phyloP scores from a whole-genome alignment of 139 green algal species.

The Coelastrella sp. region DNA sequence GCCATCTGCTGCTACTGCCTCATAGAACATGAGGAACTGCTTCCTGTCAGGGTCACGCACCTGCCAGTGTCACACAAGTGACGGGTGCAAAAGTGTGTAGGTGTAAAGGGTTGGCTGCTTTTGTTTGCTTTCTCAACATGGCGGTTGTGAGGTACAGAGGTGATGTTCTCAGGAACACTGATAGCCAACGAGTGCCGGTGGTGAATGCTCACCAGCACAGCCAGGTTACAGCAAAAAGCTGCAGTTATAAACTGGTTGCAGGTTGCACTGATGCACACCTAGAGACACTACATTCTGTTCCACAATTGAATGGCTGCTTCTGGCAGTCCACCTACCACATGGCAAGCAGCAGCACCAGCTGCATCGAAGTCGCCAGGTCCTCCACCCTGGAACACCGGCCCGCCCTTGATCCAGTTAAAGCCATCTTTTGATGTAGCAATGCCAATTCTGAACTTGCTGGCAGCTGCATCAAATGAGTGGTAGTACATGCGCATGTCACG shows the following conservation, averaged over 20 bases:
- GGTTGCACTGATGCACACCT: too few relatives aligned
- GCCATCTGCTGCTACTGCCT: slow-evolving; percentile 79
- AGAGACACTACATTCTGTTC: too few relatives aligned
- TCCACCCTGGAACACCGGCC: slow-evolving; percentile 64
- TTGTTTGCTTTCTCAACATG: too few relatives aligned
- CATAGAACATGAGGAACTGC: slow-evolving; percentile 94
- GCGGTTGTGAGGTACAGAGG: too few relatives aligned
- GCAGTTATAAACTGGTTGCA: too few relatives aligned
- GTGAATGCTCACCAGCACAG: too few relatives aligned
- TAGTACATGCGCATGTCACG: slow-evolving; percentile 94
- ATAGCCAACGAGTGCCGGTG: too few relatives aligned
- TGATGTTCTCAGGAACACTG: too few relatives aligned
- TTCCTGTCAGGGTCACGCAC: slow-evolving; percentile 77
- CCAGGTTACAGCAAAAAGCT: too few relatives aligned
- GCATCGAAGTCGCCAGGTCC: slow-evolving; percentile 66
- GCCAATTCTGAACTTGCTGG: slow-evolving; percentile 66
- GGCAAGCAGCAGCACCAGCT: slow-evolving; percentile 59
- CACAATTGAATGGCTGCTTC: too few relatives aligned
- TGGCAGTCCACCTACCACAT: slow-evolving; percentile 59
- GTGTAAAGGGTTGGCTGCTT: too few relatives aligned
- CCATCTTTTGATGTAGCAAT: slow-evolving; percentile 82
- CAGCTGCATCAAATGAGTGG: slow-evolving; percentile 73
- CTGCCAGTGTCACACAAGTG: slow-evolving; percentile 23
- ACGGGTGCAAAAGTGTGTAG: too few relatives aligned
- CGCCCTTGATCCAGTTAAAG: slow-evolving; percentile 79